A percentile compares a stretch with the other conserved stretches of the same genome.
Evolutionary conservation across 495 filamentous ascomycete genomes (phyloP).

Genomic region (Coniosporium apollinis): DNA sequence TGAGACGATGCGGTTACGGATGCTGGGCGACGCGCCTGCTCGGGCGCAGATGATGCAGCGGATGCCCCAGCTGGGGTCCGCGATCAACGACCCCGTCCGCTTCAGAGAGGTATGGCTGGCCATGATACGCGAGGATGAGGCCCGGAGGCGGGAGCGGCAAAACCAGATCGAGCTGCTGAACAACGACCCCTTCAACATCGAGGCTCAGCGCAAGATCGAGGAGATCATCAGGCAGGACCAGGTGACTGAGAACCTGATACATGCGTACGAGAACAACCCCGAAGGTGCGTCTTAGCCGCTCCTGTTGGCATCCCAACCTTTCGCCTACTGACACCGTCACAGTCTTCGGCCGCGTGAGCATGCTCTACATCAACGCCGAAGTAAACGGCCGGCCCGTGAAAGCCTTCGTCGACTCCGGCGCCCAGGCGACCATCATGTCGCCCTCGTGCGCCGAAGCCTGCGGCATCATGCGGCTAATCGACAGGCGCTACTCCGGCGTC

Average conservation of each 20-base stretch:
- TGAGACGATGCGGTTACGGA: conserved; percentile 64
- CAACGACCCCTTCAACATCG: conserved; percentile 78
- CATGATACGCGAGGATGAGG: conserved; percentile 48
- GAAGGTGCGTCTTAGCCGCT: too few species aligned
- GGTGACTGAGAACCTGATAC: conserved; percentile 86
- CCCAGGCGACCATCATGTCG: conserved; percentile 98
- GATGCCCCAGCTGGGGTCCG: conserved; percentile 58
- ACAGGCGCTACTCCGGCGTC: conserved; percentile 77
- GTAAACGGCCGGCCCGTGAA: conserved; percentile 86
- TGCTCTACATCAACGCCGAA: conserved; percentile 92
- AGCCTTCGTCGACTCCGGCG: conserved; percentile 94
- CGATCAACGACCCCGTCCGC: conserved; percentile 56
- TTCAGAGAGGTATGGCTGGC: conserved; percentile 54
- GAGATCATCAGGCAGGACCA: conserved; percentile 91
- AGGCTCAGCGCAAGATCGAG: conserved; percentile 83
- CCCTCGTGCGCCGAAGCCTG: conserved; percentile 77
- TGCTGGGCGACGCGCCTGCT: conserved; percentile 61
- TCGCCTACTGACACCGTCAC: too few species aligned
- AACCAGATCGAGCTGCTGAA: conserved; percentile 69
- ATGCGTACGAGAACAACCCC: conserved; percentile 88
- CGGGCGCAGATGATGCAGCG: conserved; percentile 48
- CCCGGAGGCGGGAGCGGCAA: conserved; percentile 55
- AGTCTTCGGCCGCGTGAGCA: conserved; percentile 87
- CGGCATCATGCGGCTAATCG: conserved; percentile 94
- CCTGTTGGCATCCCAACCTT: too few species aligned